Evolutionary conservation across 1,139 yeast genomes (phyloP).

Genomic region (Blastobotrys serpentis): DNA sequence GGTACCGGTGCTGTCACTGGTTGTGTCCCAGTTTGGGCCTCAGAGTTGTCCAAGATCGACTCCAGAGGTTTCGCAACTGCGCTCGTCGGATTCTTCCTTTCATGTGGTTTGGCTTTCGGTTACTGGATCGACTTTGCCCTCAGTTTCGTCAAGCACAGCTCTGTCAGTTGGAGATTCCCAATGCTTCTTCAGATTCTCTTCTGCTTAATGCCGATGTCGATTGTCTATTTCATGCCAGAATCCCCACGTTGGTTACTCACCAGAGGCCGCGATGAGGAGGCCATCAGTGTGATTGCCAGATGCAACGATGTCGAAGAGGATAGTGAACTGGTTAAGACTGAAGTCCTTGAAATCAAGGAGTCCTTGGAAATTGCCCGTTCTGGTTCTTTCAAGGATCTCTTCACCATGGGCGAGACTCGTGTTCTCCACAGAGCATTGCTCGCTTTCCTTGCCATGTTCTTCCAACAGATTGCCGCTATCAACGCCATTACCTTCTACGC

Average conservation of each 20-base stretch:
- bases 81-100: constrained; percentile 34
- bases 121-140: constrained; percentile 80
- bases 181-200: constrained; percentile 32
- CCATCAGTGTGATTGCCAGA: constrained; percentile 20
- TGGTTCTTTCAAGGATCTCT: constrained; percentile 33
- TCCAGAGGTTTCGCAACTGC: constrained; percentile 65
- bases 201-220: constrained; percentile 27
- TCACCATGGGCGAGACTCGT: constrained; percentile 41
- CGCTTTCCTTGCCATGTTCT: constrained; percentile 47
- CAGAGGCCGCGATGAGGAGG: constrained; percentile 38
- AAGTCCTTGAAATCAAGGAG: constrained; percentile 9
- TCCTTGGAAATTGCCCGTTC: constrained; percentile 40
- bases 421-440: constrained; percentile 46
- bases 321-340: constrained; percentile 25
- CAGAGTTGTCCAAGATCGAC: constrained; percentile 55
- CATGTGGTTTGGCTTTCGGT: constrained; percentile 61
- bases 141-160: constrained; percentile 46
- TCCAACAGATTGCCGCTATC: constrained; percentile 70
- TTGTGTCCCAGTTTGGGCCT: constrained; percentile 57
- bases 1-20: constrained; percentile 65
- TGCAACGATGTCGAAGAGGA: constrained; percentile 20
- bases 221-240: constrained; percentile 19
- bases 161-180: constrained; percentile 31
- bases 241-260: constrained; percentile 63
- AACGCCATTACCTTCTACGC: constrained; percentile 66